Base-by-base conservation (phyloP, 2,329 filamentous ascomycete species). In the Ilyonectria mors-panacis region DNA sequence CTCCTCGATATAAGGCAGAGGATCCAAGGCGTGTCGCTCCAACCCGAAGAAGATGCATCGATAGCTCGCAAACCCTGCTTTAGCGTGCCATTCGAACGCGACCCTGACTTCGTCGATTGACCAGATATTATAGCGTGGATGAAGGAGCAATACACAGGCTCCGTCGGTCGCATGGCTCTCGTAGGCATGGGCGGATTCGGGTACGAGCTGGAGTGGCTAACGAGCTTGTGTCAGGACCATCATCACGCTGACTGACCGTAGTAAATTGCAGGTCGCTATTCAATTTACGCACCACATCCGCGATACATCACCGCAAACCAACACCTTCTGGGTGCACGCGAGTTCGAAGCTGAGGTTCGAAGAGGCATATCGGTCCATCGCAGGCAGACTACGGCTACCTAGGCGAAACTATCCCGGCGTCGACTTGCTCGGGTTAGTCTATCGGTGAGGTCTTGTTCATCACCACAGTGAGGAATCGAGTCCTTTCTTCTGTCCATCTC, bases 311-410 rank as follows among this genome's bases (percentile, higher is more conserved):
- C n/a, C n/a, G n/a, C n/a, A n/a, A n/a, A n/a, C n/a, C n/a, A n/a
- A n/a, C n/a, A n/a, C n/a, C n/a, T n/a, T n/a, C n/a, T n/a, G n/a
- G n/a, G n/a, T n/a, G n/a, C n/a, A n/a, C n/a, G n/a, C n/a, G n/a
- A n/a, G n/a, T n/a, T n/a, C n/a, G n/a, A n/a, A n/a, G n/a, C n/a
- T n/a, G n/a, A n/a, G n/a, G n/a, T n/a, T n/a, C n/a, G n/a, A n/a
- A n/a, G n/a, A n/a, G n/a, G n/a, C n/a, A n/a, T 81, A 76, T 66
- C 73, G 72, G 50, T 75, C 79, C n/a, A 78, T 83, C 65, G 78
- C 78, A 28, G 67, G 78, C 17, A 33, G 8, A 1, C 21, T 59
- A 21, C 30, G 21, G 62, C 66, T 83, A 17, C 63, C 70, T 5
- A 75, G 77, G 10, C 74, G 77, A 13, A 50, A 76, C 19, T 66